Evolutionary conservation across 768 basidiomycete genomes (phyloP).

Genomic region (Hypsizygus marmoreus): DNA sequence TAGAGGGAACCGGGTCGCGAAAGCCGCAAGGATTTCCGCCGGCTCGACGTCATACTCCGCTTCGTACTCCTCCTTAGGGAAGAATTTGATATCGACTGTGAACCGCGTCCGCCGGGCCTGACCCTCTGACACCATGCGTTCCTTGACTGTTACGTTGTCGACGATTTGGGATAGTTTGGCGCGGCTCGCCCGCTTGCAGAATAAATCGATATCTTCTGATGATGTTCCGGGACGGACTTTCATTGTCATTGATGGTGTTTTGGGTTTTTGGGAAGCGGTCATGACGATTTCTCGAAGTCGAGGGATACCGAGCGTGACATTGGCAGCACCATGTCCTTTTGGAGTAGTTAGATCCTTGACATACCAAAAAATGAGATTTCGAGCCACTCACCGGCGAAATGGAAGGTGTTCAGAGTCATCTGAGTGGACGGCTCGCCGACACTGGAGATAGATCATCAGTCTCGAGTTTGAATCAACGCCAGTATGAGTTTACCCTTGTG

Average conservation of each 20-base stretch:
- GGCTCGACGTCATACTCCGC: conserved; percentile 80
- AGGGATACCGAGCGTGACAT: conserved; percentile 98
- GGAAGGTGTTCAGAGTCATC: conserved; percentile 99
- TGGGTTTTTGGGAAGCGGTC: conserved; percentile 95
- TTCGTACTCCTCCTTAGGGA: conserved; percentile 80
- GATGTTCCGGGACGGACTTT: conserved; percentile 56
- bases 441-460: conserved; percentile 44
- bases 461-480: neutral
- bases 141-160: conserved; percentile 79
- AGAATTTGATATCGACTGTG: conserved; percentile 80
- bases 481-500: conserved; percentile 76
- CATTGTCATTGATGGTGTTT: conserved; percentile 97
- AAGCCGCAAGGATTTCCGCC: conserved; percentile 69
- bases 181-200: conserved; percentile 88
- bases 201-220: conserved; percentile 60
- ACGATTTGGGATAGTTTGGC: conserved; percentile 88
- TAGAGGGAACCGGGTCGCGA: conserved; percentile 75
- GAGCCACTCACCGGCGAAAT: conserved; percentile 81
- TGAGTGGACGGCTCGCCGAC: conserved; percentile 99
- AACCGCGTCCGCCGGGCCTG: conserved; percentile 77
- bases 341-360: conserved; percentile 6
- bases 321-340: conserved; percentile 95
- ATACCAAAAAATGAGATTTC: neutral
- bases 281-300: conserved; percentile 98
- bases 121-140: conserved; percentile 67